These are phyloP conservation scores for Silene latifolia DNA, from an alignment of 148 eudicot genomes.

Conservation along the genomic window DNA sequence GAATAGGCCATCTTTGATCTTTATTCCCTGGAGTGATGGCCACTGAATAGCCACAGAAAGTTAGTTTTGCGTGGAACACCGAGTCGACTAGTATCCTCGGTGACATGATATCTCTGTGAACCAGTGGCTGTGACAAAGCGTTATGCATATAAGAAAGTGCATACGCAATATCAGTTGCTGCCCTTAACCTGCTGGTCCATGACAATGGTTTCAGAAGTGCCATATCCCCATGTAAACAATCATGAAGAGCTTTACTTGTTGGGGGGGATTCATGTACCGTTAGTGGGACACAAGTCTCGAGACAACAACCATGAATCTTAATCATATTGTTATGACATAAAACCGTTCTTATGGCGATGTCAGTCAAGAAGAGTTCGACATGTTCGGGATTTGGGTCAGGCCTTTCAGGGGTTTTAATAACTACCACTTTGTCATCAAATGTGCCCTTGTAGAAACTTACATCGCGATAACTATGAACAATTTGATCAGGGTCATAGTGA, in stretches of 20 bases:
- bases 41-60: too few species aligned
- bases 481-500: constrained; percentile 13
- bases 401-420: not conserved
- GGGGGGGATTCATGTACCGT: constrained; percentile 21
- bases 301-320: constrained; percentile 32
- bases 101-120: too few species aligned
- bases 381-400: not conserved
- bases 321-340: constrained; percentile 25
- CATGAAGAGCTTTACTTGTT: constrained; percentile 18
- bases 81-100: too few species aligned
- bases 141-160: constrained; percentile 36
- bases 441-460: constrained; percentile 20
- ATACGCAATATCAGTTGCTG: constrained; percentile 28
- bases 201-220: too few species aligned
- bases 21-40: too few species aligned
- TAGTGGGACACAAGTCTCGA: constrained; percentile 28
- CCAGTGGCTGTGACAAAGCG: constrained; percentile 10
- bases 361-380: constrained; percentile 20
- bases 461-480: constrained; percentile 3
- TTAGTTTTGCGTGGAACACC: too few species aligned
- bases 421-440: constrained; percentile 19
- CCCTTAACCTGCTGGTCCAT: constrained; percentile 21
- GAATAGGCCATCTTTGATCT: too few species aligned
- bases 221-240: constrained; percentile 22
- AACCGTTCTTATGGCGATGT: constrained; percentile 16